A percentile compares a stretch with the other conserved stretches of the same genome.
Evolutionary conservation across 2,329 filamentous ascomycete species (phyloP).

Genomic region (Periconia digitata): DNA sequence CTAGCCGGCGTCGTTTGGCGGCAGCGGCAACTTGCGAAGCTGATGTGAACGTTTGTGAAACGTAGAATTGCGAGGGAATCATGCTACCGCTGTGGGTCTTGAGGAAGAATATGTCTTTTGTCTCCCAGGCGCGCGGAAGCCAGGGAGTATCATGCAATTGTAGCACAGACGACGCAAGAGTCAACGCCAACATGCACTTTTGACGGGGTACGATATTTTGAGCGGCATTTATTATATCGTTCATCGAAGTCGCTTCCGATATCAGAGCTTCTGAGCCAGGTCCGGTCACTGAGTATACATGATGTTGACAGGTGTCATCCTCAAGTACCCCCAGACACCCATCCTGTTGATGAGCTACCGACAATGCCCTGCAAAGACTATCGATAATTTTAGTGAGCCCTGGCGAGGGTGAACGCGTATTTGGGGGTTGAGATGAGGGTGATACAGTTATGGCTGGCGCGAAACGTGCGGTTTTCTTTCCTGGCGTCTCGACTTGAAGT

Average conservation of each 20-base stretch:
- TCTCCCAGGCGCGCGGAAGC: conserved; percentile 11
- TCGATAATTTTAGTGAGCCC: conserved; percentile 4
- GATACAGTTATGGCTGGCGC: conserved; percentile 4
- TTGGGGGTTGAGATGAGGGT: background rate
- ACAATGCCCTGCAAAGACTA: conserved; percentile 7
- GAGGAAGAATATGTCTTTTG: conserved; percentile 9
- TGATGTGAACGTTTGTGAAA: conserved; percentile 4
- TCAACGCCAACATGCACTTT: conserved; percentile 9
- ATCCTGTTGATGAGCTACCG: background rate
- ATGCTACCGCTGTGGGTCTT: background rate
- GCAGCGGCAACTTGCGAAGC: background rate
- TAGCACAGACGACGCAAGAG: conserved; percentile 12
- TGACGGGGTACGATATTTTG: background rate
- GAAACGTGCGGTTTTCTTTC: conserved; percentile 1
- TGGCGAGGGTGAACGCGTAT: background rate
- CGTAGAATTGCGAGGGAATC: background rate
- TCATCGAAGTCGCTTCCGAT: conserved; percentile 1
- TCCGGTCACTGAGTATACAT: conserved; percentile 4
- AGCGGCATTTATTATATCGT: conserved; percentile 1
- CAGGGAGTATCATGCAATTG: conserved; percentile 15
- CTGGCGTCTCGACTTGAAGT: background rate
- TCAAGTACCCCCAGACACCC: conserved; percentile 8
- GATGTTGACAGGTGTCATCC: conserved; percentile 7
- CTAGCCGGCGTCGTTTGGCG: background rate
- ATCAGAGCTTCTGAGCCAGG: conserved; percentile 1